Percentiles rank a stretch among this genome's conserved stretches.
Evolutionary conservation across 1,284 basidiomycete species (phyloP).

Genomic region (Pyrrhoderma lamaoense): DNA sequence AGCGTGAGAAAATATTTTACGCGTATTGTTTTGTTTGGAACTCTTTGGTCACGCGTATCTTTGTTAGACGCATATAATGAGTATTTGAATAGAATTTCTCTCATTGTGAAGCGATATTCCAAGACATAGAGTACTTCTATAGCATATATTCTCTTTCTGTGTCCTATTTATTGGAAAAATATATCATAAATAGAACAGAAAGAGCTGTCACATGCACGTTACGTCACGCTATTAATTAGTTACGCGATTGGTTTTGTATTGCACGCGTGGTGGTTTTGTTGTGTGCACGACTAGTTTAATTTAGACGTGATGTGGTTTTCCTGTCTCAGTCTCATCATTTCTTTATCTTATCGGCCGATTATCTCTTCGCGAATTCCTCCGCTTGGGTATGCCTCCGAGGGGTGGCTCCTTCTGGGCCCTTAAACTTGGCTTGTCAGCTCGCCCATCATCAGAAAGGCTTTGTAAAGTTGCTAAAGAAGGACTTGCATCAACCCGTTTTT

Average conservation of each 20-base stretch:
- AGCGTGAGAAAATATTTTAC: constrained; percentile 12
- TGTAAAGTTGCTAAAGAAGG: no score
- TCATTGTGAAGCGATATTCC: not conserved
- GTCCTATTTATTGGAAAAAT: not conserved
- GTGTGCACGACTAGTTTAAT: constrained; percentile 1
- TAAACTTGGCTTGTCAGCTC: no score
- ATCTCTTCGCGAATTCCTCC: constrained; percentile 5
- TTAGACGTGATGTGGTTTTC: constrained; percentile 1
- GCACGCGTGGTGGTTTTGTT: constrained; percentile 9
- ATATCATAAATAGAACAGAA: no score
- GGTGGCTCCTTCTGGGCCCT: not conserved
- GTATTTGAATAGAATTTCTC: not conserved
- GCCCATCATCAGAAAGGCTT: no score
- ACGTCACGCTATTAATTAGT: constrained; percentile 9
- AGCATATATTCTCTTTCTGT: not conserved
- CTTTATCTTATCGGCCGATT: constrained; percentile 8
- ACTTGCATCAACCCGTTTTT: no score
- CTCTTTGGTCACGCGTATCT: constrained; percentile 9
- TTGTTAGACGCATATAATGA: not conserved
- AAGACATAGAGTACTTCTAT: not conserved
- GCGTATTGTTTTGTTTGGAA: constrained; percentile 13
- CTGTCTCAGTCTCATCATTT: no score
- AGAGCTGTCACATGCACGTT: constrained; percentile 1
- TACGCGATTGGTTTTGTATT: not conserved
- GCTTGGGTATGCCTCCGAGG: not conserved